Percentiles rank a stretch among this genome's conserved stretches.
These are phyloP conservation scores for Limnomonas spitsbergensis DNA, from an alignment of 139 green algal genomes.

Conservation along the genomic window DNA sequence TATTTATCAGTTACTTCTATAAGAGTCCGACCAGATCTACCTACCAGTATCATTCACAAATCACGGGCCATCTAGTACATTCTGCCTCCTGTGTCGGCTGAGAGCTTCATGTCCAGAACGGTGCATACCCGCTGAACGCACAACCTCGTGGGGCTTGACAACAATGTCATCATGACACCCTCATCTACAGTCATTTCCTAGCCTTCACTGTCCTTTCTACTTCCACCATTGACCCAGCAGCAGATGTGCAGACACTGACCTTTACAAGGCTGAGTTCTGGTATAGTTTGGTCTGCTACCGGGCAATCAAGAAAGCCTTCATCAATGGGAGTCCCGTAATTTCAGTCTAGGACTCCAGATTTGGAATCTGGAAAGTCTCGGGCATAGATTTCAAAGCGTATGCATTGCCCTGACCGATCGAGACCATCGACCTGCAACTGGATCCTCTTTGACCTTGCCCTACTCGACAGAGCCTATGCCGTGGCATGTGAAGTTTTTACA, in stretches of 20 bases:
- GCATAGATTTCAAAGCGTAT: background rate
- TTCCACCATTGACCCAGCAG: background rate
- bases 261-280: constrained; percentile 19
- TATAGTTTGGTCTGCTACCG: background rate
- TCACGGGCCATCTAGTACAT: too few relatives aligned
- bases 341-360: constrained; percentile 2
- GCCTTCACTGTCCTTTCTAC: background rate
- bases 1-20: too few relatives aligned
- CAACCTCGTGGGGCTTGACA: too few relatives aligned
- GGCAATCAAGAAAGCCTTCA: constrained; percentile 8
- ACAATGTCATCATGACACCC: too few relatives aligned
- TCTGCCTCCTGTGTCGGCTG: too few relatives aligned
- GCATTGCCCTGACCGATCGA: background rate
- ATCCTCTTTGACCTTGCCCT: background rate
- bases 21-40: too few relatives aligned
- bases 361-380: constrained; percentile 6
- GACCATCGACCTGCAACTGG: background rate
- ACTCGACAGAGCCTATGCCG: constrained; percentile 12
- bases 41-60: too few relatives aligned
- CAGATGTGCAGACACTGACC: constrained; percentile 3
- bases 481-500: too few relatives aligned
- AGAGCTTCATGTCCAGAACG: too few relatives aligned
- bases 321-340: constrained; percentile 2
- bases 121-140: too few relatives aligned
- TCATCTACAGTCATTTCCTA: background rate